Evolutionary conservation across 257 asterid species (phyloP).

Genomic region (Fraxinus anomala): DNA sequence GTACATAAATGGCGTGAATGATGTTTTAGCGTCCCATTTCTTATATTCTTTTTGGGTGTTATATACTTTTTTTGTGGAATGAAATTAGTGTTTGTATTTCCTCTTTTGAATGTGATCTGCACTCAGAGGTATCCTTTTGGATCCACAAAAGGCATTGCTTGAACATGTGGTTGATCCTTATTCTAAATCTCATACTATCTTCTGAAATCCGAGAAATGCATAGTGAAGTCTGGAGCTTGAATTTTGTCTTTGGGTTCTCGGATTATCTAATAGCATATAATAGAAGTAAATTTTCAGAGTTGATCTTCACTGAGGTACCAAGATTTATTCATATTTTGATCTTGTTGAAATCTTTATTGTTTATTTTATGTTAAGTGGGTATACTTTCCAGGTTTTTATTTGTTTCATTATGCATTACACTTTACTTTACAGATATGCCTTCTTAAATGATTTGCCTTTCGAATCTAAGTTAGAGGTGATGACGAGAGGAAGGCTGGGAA

Average conservation of each 20-base stretch:
- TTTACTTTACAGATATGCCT: not conserved
- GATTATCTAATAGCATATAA: not conserved
- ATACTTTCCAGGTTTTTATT: not conserved
- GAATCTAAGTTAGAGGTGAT: not conserved
- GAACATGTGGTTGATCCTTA: slow-evolving; percentile 19
- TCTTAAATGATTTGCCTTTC: not conserved
- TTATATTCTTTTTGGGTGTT: too few species aligned
- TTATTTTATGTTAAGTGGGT: not conserved
- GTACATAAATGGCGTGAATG: not conserved
- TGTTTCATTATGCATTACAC: not conserved
- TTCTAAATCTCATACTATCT: not conserved
- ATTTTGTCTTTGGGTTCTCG: not conserved
- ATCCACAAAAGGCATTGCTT: slow-evolving; percentile 17
- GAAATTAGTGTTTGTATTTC: not conserved
- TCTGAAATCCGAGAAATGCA: slow-evolving; percentile 3
- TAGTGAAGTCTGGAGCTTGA: not conserved
- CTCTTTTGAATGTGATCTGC: slow-evolving; percentile 32
- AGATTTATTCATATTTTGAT: not conserved
- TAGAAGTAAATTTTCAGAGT: not conserved
- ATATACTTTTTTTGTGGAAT: too few species aligned
- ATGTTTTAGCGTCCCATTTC: too few species aligned
- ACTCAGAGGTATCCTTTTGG: slow-evolving; percentile 12
- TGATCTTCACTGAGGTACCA: slow-evolving; percentile 2
- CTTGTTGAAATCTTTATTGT: not conserved
- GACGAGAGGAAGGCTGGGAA: not conserved